These are phyloP conservation scores for Leccinum barrowsii DNA, from an alignment of 768 basidiomycete genomes.

Conservation along the genomic window DNA sequence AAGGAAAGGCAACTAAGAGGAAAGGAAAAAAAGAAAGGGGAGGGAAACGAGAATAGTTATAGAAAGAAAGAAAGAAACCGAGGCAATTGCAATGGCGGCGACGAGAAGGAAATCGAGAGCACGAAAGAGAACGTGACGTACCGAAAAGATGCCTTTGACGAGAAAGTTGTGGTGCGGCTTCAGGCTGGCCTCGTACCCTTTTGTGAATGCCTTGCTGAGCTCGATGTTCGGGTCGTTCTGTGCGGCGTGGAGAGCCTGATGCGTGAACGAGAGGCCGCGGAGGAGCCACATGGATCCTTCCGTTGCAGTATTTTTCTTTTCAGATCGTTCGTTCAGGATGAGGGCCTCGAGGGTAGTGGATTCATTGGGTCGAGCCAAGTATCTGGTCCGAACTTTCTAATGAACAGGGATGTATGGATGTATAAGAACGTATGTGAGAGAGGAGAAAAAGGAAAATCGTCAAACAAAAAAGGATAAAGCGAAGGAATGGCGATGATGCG, in stretches of 20 bases:
- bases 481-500: not conserved
- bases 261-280: constrained; percentile 88
- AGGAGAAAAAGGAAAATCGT: not conserved
- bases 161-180: constrained; percentile 83
- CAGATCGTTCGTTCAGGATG: constrained; percentile 76
- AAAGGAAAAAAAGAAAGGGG: not conserved
- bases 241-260: constrained; percentile 67
- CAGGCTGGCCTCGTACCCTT: constrained; percentile 78
- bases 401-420: not conserved
- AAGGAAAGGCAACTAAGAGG: not conserved
- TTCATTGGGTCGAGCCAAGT: constrained; percentile 57
- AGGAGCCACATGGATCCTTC: constrained; percentile 94
- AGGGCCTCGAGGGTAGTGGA: constrained; percentile 83
- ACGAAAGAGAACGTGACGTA: constrained; percentile 40
- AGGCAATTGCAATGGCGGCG: not conserved
- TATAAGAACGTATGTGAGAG: not conserved
- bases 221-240: constrained; percentile 56
- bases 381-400: constrained; percentile 89
- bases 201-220: constrained; percentile 69
- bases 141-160: constrained; percentile 55
- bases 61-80: not conserved
- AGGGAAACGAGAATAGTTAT: too few relatives aligned
- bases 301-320: constrained; percentile 86
- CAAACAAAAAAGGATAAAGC: not conserved
- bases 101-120: not conserved